Base-by-base conservation (phyloP, 371 early-diverging fungal genomes). In the Apophysomyces trapeziformis region DNA sequence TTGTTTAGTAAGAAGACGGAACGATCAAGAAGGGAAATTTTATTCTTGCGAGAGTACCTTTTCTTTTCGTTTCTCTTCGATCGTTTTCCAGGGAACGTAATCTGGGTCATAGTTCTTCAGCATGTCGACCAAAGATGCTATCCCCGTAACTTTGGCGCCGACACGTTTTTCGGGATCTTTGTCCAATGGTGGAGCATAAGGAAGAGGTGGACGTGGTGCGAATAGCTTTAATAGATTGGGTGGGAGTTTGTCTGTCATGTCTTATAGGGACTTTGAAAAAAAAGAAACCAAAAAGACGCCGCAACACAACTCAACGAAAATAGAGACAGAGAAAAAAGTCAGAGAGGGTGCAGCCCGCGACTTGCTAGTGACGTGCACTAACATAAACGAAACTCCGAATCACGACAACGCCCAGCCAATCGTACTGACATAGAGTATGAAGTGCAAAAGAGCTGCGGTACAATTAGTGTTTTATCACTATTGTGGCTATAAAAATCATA, bases 161-260 rank as follows among this genome's bases (percentile, higher is more conserved):
- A 80, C 75, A 61, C 90, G 84, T 57, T 89, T 76, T 47, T 80
- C 87, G 5, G 90, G 90, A 36, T 90, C 90, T 60, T 84, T 78
- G 77, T 95, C 96, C 57, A 93, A 67, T 16, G 96, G 96, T 44
- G 88, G 76, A 7, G 85, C 68, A 71, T 87, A 85, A 21, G 83
- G 78, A 26, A 94, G 84, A 12, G 93, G 92, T 45, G 98, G 97
- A 39, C 98, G 89, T 38, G 98, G 97, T 7, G 93, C 93, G 79
- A 98, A 98, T 41, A 96, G 90, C 66, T 89, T 87, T 16, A 94
- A 76, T 47, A 98, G 84, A 74, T 95, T 89, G 11, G 95, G 93
- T 58, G 95, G 94, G 62, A 95, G 83, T 62, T 81, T 85, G 69
- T 90, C 89, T 12, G 91, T 91, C 92, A 93, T 92, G 60, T 26